Percentiles rank a stretch among this genome's conserved stretches.
Conservation (phyloP, 805 yeast species). For the Saturnispora besseyi region DNA sequence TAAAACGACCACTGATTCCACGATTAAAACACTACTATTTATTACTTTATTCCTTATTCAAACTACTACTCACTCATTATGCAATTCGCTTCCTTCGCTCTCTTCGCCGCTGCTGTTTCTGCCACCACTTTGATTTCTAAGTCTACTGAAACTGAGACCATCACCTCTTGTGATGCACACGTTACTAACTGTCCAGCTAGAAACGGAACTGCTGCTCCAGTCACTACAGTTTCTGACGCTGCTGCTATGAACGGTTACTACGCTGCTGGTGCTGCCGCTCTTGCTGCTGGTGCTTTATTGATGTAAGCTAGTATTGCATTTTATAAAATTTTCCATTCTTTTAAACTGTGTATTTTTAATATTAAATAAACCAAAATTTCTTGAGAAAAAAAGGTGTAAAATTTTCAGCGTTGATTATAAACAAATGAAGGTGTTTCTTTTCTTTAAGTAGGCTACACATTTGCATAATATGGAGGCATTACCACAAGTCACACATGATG, state of each 20-base stretch:
- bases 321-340: conserved; percentile 4
- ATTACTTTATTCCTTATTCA: background rate
- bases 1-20: background rate
- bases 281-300: conserved; percentile 30
- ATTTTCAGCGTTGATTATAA: background rate
- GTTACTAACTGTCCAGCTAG: conserved; percentile 28
- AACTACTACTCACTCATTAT: conserved; percentile 26
- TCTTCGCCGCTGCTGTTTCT: conserved; percentile 28
- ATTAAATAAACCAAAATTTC: background rate
- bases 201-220: conserved; percentile 17
- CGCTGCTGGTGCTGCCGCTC: conserved; percentile 15
- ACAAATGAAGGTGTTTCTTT: background rate
- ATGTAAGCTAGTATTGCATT: conserved; percentile 17
- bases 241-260: conserved; percentile 23
- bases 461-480: conserved; percentile 25
- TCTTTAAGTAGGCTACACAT: background rate
- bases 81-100: conserved; percentile 39
- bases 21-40: background rate
- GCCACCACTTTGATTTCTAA: conserved; percentile 25
- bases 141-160: conserved; percentile 31
- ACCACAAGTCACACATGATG: conserved; percentile 72
- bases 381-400: background rate
- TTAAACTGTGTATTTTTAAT: background rate
- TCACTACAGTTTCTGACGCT: conserved; percentile 29
- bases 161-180: conserved; percentile 31